These are phyloP conservation scores for Hemileccinum rubropunctum DNA, from an alignment of 768 basidiomycete genomes.

Conservation along the genomic window DNA sequence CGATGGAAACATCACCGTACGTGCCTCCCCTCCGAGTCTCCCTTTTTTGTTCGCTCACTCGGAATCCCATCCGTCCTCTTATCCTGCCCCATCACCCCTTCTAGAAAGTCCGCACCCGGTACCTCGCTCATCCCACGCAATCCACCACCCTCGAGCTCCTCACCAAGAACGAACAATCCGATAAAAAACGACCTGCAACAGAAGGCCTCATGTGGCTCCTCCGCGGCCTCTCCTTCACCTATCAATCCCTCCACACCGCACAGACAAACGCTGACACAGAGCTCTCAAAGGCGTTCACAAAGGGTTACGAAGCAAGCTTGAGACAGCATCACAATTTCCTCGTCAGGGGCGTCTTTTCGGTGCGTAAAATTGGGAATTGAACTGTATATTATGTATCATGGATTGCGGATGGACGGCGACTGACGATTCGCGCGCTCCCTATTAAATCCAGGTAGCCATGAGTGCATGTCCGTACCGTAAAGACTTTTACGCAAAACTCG, in stretches of 20 bases:
- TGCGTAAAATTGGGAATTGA: slow-evolving; percentile 10
- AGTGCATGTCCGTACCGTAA: slow-evolving; percentile 58
- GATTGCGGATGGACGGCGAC: too few relatives aligned
- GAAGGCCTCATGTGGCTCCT: slow-evolving; percentile 94
- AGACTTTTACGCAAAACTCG: slow-evolving; percentile 62
- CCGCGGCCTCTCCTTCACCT: slow-evolving; percentile 88
- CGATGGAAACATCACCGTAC: slow-evolving; percentile 86
- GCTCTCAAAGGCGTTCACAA: slow-evolving; percentile 70
- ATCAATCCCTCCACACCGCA: slow-evolving; percentile 68
- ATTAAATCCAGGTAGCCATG: slow-evolving; percentile 43
- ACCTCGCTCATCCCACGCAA: slow-evolving; percentile 58
- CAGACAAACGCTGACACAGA: slow-evolving; percentile 57
- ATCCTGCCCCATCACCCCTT: not conserved
- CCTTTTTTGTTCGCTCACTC: not conserved
- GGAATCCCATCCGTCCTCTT: not conserved
- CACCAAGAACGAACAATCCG: slow-evolving; percentile 76
- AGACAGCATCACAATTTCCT: slow-evolving; percentile 83
- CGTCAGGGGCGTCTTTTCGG: slow-evolving; percentile 56
- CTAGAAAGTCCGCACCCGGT: slow-evolving; percentile 89
- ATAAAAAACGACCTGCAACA: slow-evolving; percentile 87
- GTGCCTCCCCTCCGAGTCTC: slow-evolving; percentile 17
- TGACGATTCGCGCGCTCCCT: not conserved
- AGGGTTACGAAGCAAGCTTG: slow-evolving; percentile 78
- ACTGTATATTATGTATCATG: too few relatives aligned
- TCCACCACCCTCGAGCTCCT: slow-evolving; percentile 83